These are phyloP conservation scores for Sarcodon sp. DNA, from an alignment of 768 basidiomycete species.

Conservation along the genomic window DNA sequence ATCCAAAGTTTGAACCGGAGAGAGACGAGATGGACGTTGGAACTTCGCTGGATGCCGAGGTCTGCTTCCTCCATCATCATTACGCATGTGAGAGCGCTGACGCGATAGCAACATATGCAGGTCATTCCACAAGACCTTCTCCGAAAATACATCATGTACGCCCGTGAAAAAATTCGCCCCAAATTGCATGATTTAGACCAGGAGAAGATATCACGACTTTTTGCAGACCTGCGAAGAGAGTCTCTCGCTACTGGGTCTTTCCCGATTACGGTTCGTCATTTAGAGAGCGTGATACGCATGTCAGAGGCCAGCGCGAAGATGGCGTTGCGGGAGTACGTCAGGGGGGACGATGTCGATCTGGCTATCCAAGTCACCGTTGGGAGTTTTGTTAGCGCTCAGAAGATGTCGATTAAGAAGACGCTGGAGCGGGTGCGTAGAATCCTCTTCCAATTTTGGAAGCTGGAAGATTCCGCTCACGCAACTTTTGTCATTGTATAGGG, in stretches of 20 bases:
- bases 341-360: constrained; percentile 91
- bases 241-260: constrained; percentile 97
- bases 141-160: constrained; percentile 98
- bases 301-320: constrained; percentile 97
- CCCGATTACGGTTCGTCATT: constrained; percentile 94
- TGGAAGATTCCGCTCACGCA: neutral
- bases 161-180: constrained; percentile 83
- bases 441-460: neutral
- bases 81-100: neutral
- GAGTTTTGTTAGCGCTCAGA: constrained; percentile 94
- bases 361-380: constrained; percentile 93
- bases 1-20: constrained; percentile 82
- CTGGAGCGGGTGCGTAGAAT: constrained; percentile 67
- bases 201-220: constrained; percentile 88
- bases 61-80: constrained; percentile 25
- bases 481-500: constrained; percentile 32
- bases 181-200: constrained; percentile 93
- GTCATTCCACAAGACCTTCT: constrained; percentile 94
- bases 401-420: constrained; percentile 97
- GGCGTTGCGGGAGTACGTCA: constrained; percentile 92
- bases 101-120: constrained; percentile 24
- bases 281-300: constrained; percentile 99
- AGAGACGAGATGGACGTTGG: constrained; percentile 91
- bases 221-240: constrained; percentile 90
- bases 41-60: constrained; percentile 82